Percentiles rank a stretch among this genome's conserved stretches.
phyloP scores from a whole-genome alignment of 2,329 filamentous ascomycete species.

The Golovinomyces cichoracearum region DNA sequence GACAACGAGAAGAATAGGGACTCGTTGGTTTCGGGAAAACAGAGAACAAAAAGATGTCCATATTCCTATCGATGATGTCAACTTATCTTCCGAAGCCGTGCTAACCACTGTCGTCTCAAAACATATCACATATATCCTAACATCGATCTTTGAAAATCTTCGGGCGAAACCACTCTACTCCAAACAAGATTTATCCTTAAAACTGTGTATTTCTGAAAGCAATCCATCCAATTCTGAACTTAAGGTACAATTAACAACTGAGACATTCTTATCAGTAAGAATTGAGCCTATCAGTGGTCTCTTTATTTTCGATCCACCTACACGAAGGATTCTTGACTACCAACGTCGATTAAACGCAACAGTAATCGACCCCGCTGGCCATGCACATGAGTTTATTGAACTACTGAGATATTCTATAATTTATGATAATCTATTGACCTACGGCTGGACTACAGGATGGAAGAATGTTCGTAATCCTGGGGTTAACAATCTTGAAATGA shows the following conservation, averaged over 20 bases:
- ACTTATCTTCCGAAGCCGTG: constrained; percentile 48
- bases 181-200: constrained; percentile 30
- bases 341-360: constrained; percentile 39
- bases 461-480: constrained; percentile 18
- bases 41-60: constrained; percentile 43
- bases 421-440: constrained; percentile 33
- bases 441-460: constrained; percentile 41
- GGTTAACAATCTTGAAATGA: constrained; percentile 27
- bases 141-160: constrained; percentile 36
- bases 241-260: constrained; percentile 40
- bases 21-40: constrained; percentile 67
- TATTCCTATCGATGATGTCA: constrained; percentile 38
- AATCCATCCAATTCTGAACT: constrained; percentile 44
- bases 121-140: constrained; percentile 48
- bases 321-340: constrained; percentile 26
- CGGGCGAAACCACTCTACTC: constrained; percentile 33
- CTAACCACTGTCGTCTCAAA: constrained; percentile 48
- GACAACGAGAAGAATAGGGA: constrained; percentile 27
- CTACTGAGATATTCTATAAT: constrained; percentile 34
- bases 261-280: constrained; percentile 31
- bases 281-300: constrained; percentile 59
- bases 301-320: constrained; percentile 42
- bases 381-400: constrained; percentile 32
- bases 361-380: constrained; percentile 27
- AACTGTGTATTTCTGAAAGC: constrained; percentile 28